Conservation (phyloP, 2,329 filamentous ascomycete species). For the Chaetomiaceae sp. region DNA sequence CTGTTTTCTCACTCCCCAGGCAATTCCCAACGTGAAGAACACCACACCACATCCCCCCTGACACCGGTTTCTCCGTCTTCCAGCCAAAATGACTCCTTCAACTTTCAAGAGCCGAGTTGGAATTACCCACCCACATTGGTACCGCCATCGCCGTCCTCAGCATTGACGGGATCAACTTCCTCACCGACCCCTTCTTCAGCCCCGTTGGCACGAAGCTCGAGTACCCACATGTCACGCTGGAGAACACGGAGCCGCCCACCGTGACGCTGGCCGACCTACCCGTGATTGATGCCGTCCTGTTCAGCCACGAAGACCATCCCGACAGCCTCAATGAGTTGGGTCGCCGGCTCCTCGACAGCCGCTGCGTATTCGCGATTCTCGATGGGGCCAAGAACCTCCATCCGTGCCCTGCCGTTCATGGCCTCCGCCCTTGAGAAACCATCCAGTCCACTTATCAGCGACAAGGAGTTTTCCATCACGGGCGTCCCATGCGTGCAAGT, state of each 20-base stretch:
- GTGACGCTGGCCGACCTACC: slow-evolving; percentile 38
- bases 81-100: not conserved
- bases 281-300: slow-evolving; percentile 43
- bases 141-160: slow-evolving; percentile 46
- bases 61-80: not conserved
- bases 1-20: too few species aligned
- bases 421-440: slow-evolving; percentile 30
- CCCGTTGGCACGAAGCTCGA: too few species aligned
- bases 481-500: slow-evolving; percentile 42
- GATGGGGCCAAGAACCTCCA: slow-evolving; percentile 42
- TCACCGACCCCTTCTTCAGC: slow-evolving; percentile 46
- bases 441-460: too few species aligned
- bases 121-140: slow-evolving; percentile 44
- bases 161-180: slow-evolving; percentile 38
- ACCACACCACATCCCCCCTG: too few species aligned
- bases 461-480: slow-evolving; percentile 37
- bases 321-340: slow-evolving; percentile 47
- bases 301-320: slow-evolving; percentile 48
- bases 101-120: not conserved
- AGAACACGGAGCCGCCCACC: slow-evolving; percentile 33
- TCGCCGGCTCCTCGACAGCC: slow-evolving; percentile 42
- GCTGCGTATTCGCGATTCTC: slow-evolving; percentile 42
- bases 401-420: slow-evolving; percentile 38
- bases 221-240: too few species aligned
- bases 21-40: too few species aligned